Evolutionary conservation across 2,329 filamentous ascomycete genomes (phyloP), one percentile per base, ranked within the genome.

Genomic region (Ophiostoma perfectum): DNA sequence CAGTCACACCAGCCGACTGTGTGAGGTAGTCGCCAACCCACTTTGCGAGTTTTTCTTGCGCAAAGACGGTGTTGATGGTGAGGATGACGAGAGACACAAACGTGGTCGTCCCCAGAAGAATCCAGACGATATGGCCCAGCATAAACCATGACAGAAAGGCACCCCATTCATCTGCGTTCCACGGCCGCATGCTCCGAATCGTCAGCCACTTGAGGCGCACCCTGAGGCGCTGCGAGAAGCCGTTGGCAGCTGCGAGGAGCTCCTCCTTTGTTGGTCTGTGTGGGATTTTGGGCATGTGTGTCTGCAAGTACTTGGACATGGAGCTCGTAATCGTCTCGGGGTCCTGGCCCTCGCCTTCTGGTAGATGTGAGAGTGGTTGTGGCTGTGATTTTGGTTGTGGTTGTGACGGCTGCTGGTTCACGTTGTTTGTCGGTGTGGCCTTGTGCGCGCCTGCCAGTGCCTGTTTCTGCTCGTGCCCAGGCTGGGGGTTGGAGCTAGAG

Each of bases 131-230:
- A 78, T 99, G 95, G 0, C 94, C 95, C 67, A 97, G 84, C 71
- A 98, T 85, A 71, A 99, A 90, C 94, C 94, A 98, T 2, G 95
- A 98, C 67, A 92, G 87, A 71, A 99, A 94, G 4, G 95, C 95
- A 63, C 93, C 91, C 82, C 97, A 97, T 80, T 99, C 95, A 77
- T 99, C 95, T 36, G 90, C 86, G 77, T 96, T 99, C 86, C 95
- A 99, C 0, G 95, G 95, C 49, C 95, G 86, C 77, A 91, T 91
- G 76, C 93, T 97, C 75, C 93, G 85, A 74, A 99, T 99, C 2
- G 95, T 96, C 74, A 95, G 89, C 95, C 95, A 99, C 79, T 99
- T 99, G 81, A 98, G 96, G 55, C 93, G 90, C 38, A 98, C 91
- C 75, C 90, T 92, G 62, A 97, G 79, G 65, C 95, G 87, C 71